Base-by-base conservation (phyloP, 2,329 filamentous ascomycete species). In the Scytalidium lignicola region DNA sequence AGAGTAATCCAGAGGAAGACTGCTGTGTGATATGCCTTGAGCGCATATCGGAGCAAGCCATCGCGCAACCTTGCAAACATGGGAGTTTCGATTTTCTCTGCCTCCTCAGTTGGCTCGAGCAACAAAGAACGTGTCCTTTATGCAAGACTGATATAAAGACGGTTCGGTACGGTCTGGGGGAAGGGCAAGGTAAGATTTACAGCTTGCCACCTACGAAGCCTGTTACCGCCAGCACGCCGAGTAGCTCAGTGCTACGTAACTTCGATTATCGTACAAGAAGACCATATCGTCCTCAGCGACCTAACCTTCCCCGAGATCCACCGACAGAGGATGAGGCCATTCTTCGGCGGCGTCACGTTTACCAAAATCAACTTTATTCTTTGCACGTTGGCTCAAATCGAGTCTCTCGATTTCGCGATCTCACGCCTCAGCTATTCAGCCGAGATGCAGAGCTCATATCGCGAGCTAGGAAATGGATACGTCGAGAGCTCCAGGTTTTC, bases 1-100 rank as follows among this genome's bases (percentile, higher is more conserved):
- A 63, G 20, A 58, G 60, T 44, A 55, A 65, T 37, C 51, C 49
- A 37, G 61, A 65, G 51, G 62, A 64, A 50, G 70, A 77, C 54
- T 81, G 77, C 61, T 96, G 91, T 67, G 89, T 95, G 55, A 93
- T 97, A 66, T 97, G 91, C 67, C 82, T 96, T 52, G 87, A 92
- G 49, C 63, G 71, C 47, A 75, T 96, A 61, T 80, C 82, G 9
- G 88, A 93, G 59, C 70, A 80, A 46, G 90, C 87, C 54, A 74
- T 85, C 45, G 80, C 88, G 7, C 71, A 78, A 18, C 90, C 91
- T 7, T 97, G 91, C 72, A 77, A 80, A 40, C 91, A 97, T 71
- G 70, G 74, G 50, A 82, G 83, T 57, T 96, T 95, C 65, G 90
- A 96, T 72, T 95, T 90, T 62, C 66, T 89, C 12, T 97, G 91